phyloP scores from a whole-genome alignment of 371 early-diverging fungal genomes.

The Mucor velutinosus region DNA sequence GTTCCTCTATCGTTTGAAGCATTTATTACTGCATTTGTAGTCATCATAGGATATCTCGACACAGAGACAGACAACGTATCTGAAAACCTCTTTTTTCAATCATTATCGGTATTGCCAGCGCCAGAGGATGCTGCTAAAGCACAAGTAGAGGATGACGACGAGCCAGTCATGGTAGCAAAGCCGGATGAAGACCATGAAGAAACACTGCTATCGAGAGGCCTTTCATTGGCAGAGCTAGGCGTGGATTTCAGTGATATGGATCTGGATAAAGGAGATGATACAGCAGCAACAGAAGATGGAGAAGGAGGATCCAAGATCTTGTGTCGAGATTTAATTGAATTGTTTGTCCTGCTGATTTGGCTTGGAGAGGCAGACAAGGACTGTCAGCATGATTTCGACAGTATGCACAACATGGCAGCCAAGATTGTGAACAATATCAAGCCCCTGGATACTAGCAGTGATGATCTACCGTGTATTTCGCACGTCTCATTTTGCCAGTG shows the following conservation, averaged over 20 bases:
- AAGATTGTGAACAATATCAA: slow-evolving; percentile 16
- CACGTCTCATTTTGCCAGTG: slow-evolving; percentile 35
- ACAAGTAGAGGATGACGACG: not conserved
- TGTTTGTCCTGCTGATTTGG: slow-evolving; percentile 42
- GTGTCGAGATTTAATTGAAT: slow-evolving; percentile 32
- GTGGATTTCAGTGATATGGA: slow-evolving; percentile 43
- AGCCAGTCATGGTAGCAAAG: not conserved
- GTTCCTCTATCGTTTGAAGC: slow-evolving; percentile 30
- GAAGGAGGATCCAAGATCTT: slow-evolving; percentile 22
- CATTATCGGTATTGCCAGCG: slow-evolving; percentile 37
- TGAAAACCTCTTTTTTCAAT: slow-evolving; percentile 47
- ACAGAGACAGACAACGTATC: slow-evolving; percentile 9
- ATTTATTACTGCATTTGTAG: slow-evolving; percentile 46
- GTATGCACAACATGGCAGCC: slow-evolving; percentile 4
- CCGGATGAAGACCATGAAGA: slow-evolving; percentile 1
- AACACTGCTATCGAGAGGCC: slow-evolving; percentile 17
- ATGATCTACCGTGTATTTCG: slow-evolving; percentile 21
- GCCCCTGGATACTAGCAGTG: not conserved
- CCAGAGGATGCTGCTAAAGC: not conserved
- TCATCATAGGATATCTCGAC: slow-evolving; percentile 39
- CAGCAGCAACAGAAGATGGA: not conserved
- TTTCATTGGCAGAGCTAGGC: slow-evolving; percentile 44
- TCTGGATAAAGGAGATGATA: slow-evolving; percentile 9
- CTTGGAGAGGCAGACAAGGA: slow-evolving; percentile 33
- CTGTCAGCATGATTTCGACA: not conserved